Conservation (phyloP, 2,329 filamentous ascomycete species). For the Curvularia lunata region DNA sequence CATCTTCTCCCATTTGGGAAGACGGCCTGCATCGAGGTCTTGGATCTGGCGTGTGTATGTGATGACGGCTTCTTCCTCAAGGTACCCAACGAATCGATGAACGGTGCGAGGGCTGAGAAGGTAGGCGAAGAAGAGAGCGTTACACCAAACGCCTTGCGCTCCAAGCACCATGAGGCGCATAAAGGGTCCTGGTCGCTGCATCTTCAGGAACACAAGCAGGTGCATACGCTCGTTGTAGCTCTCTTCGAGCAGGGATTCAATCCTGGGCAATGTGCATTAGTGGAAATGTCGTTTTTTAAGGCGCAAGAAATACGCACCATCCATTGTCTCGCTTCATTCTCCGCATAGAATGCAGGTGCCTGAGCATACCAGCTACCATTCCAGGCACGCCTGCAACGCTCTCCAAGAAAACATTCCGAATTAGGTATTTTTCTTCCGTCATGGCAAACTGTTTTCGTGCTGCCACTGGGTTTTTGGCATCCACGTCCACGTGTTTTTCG, state of each 20-base stretch:
- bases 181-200: slow-evolving; percentile 83
- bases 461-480: slow-evolving; percentile 53
- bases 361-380: slow-evolving; percentile 94
- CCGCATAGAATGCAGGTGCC: slow-evolving; percentile 83
- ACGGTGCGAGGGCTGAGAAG: slow-evolving; percentile 84
- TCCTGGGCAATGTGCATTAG: slow-evolving; percentile 60
- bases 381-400: slow-evolving; percentile 93
- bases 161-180: slow-evolving; percentile 87
- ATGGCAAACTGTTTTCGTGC: slow-evolving; percentile 69
- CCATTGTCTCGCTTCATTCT: slow-evolving; percentile 92
- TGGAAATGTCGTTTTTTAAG: neutral
- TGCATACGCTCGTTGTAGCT: slow-evolving; percentile 96
- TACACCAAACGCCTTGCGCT: slow-evolving; percentile 77
- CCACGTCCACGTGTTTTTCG: slow-evolving; percentile 58
- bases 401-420: slow-evolving; percentile 91
- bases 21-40: slow-evolving; percentile 82
- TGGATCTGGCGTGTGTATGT: slow-evolving; percentile 90
- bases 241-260: slow-evolving; percentile 89
- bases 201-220: slow-evolving; percentile 88
- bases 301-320: slow-evolving; percentile 59
- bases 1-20: slow-evolving; percentile 82
- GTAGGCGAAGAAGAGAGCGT: slow-evolving; percentile 87
- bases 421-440: slow-evolving; percentile 87
- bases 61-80: slow-evolving; percentile 95
- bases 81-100: slow-evolving; percentile 94